These are phyloP conservation scores for Bodo saltans DNA, from an alignment of 78 protist species.

Conservation along the genomic window DNA sequence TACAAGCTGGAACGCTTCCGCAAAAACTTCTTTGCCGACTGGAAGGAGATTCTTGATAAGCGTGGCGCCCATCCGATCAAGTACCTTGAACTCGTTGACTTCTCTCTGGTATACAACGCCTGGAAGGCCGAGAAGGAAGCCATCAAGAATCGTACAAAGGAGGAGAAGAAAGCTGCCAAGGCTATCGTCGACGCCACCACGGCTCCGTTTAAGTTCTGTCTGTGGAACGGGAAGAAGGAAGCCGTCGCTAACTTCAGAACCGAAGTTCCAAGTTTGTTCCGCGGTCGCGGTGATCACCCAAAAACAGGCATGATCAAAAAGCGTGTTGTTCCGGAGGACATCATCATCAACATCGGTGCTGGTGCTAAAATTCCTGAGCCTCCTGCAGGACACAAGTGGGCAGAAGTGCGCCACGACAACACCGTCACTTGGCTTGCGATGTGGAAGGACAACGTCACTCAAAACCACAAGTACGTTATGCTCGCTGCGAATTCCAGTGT, in stretches of 20 bases:
- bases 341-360: slow-evolving; percentile 86
- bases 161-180: slow-evolving; percentile 62
- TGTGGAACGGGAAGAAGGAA: slow-evolving; percentile 87
- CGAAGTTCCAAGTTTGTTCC: slow-evolving; percentile 98
- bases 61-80: slow-evolving; percentile 32
- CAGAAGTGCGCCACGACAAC: slow-evolving; percentile 63
- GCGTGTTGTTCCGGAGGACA: slow-evolving; percentile 90
- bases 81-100: slow-evolving; percentile 67
- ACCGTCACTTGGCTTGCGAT: slow-evolving; percentile 94
- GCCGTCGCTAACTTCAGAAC: slow-evolving; percentile 85
- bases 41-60: slow-evolving; percentile 36
- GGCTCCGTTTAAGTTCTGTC: slow-evolving; percentile 66
- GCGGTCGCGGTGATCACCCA: slow-evolving; percentile 99
- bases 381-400: slow-evolving; percentile 83
- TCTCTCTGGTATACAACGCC: slow-evolving; percentile 59
- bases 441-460: slow-evolving; percentile 81
- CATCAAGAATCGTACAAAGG: slow-evolving; percentile 51
- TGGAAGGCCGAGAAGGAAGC: slow-evolving; percentile 45
- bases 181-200: slow-evolving; percentile 49
- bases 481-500: slow-evolving; percentile 62
- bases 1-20: slow-evolving; percentile 58
- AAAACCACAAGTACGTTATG: slow-evolving; percentile 77
- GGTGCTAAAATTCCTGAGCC: slow-evolving; percentile 73
- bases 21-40: slow-evolving; percentile 76
- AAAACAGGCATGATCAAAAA: slow-evolving; percentile 82